Evolutionary conservation across 2,329 filamentous ascomycete species (phyloP), one percentile per base, ranked within the genome.

Genomic region (Colletotrichum spaethianum): DNA sequence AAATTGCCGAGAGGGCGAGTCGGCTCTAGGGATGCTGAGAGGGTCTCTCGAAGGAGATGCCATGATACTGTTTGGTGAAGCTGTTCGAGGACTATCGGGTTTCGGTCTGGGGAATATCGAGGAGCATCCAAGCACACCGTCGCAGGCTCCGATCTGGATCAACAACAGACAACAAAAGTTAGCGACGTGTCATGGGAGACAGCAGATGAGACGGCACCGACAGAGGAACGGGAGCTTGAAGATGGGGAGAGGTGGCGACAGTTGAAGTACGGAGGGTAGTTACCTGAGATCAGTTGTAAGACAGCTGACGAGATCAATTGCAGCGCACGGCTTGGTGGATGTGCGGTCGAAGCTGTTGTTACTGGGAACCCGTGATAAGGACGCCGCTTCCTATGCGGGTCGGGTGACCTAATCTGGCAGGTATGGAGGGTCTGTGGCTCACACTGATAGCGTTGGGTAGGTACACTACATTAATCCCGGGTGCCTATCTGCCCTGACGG

Each of bases 1-100:
- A 73, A 84, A 85, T 14, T 70, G 83, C 79, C 46, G 82, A 4
- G 87, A 83, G 70, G 85, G 79, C 66, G 75, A 74, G 66, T 63
- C 70, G 61, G 65, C 53, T 55, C 69, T 72, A 67, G 78, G 83
- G 75, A 73, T 82, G 74, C 79, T 83, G 78, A 77, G 75, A 71
- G 76, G 76, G 75, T 80, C 79, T 79, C 80, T 79, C 76, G 82
- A 79, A 74, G 84, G 78, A 74, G 82, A 80, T 75, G 81, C 76
- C 82, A 84, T 84, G 48, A 72, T 78, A 57, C 55, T 65, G 40
- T 36, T 55, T 42, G 44, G 53, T 46, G 40, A 64, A 56, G 52
- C 62, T 56, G 61, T 55, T 50, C 26, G 50, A 53, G 50, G 20
- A 28, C 57, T 72, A 59, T 67, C 63, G 63, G 48, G 38, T 57